Conservation (phyloP, 2,329 filamentous ascomycete genomes). For the Harringtonia aguacate region DNA sequence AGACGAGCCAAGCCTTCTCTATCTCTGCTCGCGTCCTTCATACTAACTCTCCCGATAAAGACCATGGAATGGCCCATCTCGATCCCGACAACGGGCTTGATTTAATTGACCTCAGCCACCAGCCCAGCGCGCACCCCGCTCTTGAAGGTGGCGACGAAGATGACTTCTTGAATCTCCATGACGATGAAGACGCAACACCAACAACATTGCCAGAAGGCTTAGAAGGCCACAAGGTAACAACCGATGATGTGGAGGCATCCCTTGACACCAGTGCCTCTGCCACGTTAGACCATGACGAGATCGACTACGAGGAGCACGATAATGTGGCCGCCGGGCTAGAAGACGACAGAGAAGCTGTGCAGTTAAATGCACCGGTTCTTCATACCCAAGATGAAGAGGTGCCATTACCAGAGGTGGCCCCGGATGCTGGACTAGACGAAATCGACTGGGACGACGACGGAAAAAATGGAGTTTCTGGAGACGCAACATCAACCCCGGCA, state of each 20-base stretch:
- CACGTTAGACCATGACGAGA: conserved; percentile 25
- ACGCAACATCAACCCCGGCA: conserved; percentile 13
- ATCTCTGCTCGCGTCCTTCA: background rate
- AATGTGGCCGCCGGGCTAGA: background rate
- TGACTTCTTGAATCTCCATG: conserved; percentile 10
- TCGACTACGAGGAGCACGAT: conserved; percentile 20
- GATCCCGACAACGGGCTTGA: conserved; percentile 5
- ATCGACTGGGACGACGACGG: conserved; percentile 26
- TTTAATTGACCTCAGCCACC: background rate
- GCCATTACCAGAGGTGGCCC: background rate
- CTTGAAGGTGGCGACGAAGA: conserved; percentile 3
- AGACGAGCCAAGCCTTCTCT: background rate
- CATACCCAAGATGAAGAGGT: conserved; percentile 6
- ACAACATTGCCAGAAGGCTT: background rate
- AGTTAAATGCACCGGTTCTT: background rate
- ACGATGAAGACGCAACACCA: conserved; percentile 1
- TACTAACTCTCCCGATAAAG: background rate
- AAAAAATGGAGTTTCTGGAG: conserved; percentile 18
- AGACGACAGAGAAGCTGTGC: background rate
- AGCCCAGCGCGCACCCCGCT: background rate
- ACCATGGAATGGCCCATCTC: conserved; percentile 3
- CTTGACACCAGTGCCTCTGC: conserved; percentile 16
- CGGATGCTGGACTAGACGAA: conserved; percentile 14
- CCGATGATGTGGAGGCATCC: background rate
- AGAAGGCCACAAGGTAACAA: background rate